phyloP scores from a whole-genome alignment of 164 flowering plant species.

The Annona cherimola region DNA sequence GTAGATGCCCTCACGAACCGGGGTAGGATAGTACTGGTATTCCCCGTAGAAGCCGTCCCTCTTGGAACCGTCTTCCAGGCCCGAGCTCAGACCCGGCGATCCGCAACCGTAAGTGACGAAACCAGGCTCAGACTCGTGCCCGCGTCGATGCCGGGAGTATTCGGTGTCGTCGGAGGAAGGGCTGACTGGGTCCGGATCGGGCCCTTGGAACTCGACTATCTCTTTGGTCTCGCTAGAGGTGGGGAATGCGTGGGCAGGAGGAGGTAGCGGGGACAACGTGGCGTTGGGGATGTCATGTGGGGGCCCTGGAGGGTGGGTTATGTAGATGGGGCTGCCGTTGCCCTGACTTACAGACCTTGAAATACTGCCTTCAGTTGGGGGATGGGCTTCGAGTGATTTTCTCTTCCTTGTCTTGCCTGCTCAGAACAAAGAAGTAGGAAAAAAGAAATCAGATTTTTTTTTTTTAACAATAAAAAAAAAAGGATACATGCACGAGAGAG shows the following conservation, averaged over 20 bases:
- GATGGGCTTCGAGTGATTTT: background rate
- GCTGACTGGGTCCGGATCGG: background rate
- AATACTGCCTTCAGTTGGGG: background rate
- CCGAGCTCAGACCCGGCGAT: conserved; percentile 1
- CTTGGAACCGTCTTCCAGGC: background rate
- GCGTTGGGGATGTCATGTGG: background rate
- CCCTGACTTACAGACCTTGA: background rate
- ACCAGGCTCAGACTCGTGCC: background rate
- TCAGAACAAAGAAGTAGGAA: background rate
- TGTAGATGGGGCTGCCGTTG: background rate
- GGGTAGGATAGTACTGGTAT: conserved; percentile 7
- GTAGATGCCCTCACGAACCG: conserved; percentile 8
- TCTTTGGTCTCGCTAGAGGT: conserved; percentile 7
- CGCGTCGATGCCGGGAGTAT: background rate
- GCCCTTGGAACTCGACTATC: background rate
- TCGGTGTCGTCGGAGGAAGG: background rate
- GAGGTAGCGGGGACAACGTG: background rate
- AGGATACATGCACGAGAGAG: background rate
- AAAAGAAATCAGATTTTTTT: no score
- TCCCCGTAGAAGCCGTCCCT: conserved; percentile 6
- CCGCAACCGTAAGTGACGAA: background rate
- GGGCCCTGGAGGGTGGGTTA: background rate
- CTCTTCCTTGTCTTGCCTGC: background rate
- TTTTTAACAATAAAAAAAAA: background rate
- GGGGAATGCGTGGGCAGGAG: background rate